Percentiles rank a stretch among this genome's conserved stretches.
phyloP scores from a whole-genome alignment of 225 moss, liverwort and hornwort species.

The Ulota crispa region DNA sequence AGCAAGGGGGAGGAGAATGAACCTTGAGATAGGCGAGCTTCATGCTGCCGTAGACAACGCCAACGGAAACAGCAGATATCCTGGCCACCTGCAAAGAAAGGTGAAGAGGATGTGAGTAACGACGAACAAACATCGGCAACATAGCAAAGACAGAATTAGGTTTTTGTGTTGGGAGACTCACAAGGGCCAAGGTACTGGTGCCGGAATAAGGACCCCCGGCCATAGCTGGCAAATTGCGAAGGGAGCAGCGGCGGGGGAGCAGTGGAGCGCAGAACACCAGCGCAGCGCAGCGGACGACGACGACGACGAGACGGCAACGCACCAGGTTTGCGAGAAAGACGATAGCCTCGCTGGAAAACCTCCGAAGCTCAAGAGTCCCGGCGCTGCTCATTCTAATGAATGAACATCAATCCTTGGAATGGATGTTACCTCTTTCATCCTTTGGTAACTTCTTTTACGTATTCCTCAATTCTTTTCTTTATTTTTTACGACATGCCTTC shows the following conservation, averaged over 20 bases:
- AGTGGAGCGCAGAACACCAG: neutral
- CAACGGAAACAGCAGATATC: slow-evolving; percentile 61
- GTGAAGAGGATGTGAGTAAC: neutral
- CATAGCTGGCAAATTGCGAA: slow-evolving; percentile 23
- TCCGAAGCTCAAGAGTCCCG: neutral
- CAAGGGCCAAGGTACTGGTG: slow-evolving; percentile 62
- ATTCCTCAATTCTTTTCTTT: too few species aligned
- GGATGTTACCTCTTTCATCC: neutral
- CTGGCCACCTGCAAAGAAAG: slow-evolving; percentile 56
- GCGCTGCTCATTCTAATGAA: neutral
- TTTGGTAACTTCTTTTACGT: neutral
- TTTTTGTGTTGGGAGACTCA: neutral
- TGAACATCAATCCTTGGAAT: neutral
- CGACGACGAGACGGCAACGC: neutral
- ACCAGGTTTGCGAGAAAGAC: neutral
- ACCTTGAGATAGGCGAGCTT: slow-evolving; percentile 72
- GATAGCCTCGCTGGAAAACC: neutral
- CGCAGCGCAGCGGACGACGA: neutral
- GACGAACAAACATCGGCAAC: neutral
- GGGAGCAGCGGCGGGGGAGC: neutral
- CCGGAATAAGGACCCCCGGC: slow-evolving; percentile 59
- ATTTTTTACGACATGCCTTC: too few species aligned
- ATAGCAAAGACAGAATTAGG: neutral
- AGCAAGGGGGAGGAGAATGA: neutral
- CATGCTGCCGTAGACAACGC: slow-evolving; percentile 63